A percentile compares a stretch with the other conserved stretches of the same genome.
Evolutionary conservation across 495 filamentous ascomycete species (phyloP).

Genomic region (Xylaria sp.): DNA sequence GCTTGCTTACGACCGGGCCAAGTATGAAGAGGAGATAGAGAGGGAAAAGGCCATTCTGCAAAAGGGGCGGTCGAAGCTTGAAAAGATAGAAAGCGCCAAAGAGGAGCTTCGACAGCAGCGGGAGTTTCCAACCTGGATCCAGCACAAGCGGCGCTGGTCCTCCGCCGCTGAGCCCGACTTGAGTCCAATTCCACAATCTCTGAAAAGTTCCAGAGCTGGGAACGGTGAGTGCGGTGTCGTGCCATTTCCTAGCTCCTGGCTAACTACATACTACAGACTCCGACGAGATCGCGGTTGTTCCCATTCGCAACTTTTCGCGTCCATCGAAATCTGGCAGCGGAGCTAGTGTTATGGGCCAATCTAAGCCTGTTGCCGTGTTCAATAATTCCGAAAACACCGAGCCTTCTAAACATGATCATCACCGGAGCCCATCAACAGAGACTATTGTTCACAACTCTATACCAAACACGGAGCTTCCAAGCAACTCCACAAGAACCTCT

Average conservation of each 20-base stretch:
- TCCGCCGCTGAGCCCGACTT: constrained; percentile 52
- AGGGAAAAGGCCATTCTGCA: constrained; percentile 38
- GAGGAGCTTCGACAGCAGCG: constrained; percentile 43
- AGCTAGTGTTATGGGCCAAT: background rate
- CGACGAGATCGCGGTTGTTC: constrained; percentile 15
- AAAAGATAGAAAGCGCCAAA: constrained; percentile 42
- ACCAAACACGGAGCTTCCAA: constrained; percentile 18
- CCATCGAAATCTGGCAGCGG: constrained; percentile 15
- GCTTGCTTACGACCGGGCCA: constrained; percentile 41
- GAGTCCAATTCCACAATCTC: constrained; percentile 55
- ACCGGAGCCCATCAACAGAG: constrained; percentile 31
- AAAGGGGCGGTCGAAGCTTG: constrained; percentile 43
- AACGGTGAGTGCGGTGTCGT: constrained; percentile 36
- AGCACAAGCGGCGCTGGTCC: constrained; percentile 53
- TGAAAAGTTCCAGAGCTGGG: constrained; percentile 37
- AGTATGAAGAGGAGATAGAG: constrained; percentile 39
- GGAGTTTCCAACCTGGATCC: constrained; percentile 47
- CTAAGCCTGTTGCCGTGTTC: background rate
- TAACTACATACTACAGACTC: constrained; percentile 29
- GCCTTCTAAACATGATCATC: constrained; percentile 11
- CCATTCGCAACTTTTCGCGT: constrained; percentile 34
- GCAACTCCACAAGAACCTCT: background rate
- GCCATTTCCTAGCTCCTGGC: background rate
- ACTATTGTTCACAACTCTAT: constrained; percentile 35
- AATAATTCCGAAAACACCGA: background rate